These are phyloP conservation scores for Nakazawaea ernobii DNA, from an alignment of 805 yeast genomes.

Conservation along the genomic window DNA sequence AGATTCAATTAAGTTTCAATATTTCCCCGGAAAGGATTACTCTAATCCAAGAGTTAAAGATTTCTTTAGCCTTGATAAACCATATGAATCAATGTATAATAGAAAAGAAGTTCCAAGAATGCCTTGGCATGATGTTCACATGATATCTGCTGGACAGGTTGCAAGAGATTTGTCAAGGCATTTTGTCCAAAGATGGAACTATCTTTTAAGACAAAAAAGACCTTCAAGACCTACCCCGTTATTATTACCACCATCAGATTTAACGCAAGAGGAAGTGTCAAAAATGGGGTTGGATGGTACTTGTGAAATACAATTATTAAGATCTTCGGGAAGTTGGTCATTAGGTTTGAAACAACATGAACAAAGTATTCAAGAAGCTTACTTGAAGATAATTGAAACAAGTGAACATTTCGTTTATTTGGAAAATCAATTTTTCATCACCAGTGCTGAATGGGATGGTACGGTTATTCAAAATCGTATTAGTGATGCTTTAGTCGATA, in stretches of 20 bases:
- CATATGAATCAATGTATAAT: conserved; percentile 90
- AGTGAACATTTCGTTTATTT: conserved; percentile 91
- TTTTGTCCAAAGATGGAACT: conserved; percentile 97
- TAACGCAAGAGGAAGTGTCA: conserved; percentile 64
- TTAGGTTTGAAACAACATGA: conserved; percentile 82
- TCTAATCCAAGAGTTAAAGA: conserved; percentile 94
- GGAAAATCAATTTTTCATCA: conserved; percentile 92
- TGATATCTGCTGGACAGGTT: conserved; percentile 89
- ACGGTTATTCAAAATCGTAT: conserved; percentile 79
- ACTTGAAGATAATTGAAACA: conserved; percentile 81
- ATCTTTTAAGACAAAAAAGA: conserved; percentile 82
- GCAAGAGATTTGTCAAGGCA: conserved; percentile 92
- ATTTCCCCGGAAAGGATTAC: conserved; percentile 95
- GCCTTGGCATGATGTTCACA: conserved; percentile 99
- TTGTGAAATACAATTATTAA: conserved; percentile 83
- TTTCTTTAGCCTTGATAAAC: conserved; percentile 72
- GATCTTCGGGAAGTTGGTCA: conserved; percentile 94
- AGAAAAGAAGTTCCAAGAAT: conserved; percentile 77
- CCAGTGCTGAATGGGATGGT: conserved; percentile 84
- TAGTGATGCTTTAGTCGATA: conserved; percentile 96
- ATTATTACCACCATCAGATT: conserved; percentile 87
- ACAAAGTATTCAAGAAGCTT: conserved; percentile 88
- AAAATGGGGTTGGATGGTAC: conserved; percentile 66
- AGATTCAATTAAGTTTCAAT: conserved; percentile 39
- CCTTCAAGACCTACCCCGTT: conserved; percentile 93